Evolutionary conservation across 345 rosid species (phyloP).

Genomic region (Rubroshorea leprosula): DNA sequence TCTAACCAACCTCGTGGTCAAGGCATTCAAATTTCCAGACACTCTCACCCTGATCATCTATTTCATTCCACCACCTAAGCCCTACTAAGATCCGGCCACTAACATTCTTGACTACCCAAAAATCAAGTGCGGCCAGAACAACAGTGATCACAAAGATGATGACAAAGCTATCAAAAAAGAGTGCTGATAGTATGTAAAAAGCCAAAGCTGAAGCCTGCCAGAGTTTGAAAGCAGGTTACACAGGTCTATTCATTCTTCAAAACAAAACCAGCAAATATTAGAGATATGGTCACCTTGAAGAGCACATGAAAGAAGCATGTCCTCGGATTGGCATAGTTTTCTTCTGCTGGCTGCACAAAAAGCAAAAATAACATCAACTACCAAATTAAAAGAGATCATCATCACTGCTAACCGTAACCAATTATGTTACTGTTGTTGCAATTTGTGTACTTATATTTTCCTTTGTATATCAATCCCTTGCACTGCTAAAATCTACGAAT

Average conservation of each 20-base stretch:
- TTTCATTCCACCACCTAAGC: conserved; percentile 50
- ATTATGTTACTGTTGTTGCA: neutral
- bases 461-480: neutral
- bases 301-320: conserved; percentile 43
- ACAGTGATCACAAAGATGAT: conserved; percentile 43
- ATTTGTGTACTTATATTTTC: neutral
- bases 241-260: neutral
- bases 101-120: conserved; percentile 53
- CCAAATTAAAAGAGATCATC: neutral
- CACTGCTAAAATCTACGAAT: neutral
- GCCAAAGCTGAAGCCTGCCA: conserved; percentile 43
- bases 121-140: conserved; percentile 44
- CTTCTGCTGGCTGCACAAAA: conserved; percentile 31
- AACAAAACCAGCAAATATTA: neutral
- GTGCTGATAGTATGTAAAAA: conserved; percentile 41
- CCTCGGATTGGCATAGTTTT: conserved; percentile 42
- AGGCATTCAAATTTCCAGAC: conserved; percentile 46
- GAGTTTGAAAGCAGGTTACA: neutral
- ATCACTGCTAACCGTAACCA: neutral
- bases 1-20: conserved; percentile 37
- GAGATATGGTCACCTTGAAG: conserved; percentile 23
- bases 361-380: neutral
- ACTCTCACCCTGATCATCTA: conserved; percentile 38
- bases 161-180: conserved; percentile 38
- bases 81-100: conserved; percentile 47